These are phyloP conservation scores for Saksenaea oblongispora DNA, from an alignment of 371 early-diverging fungal genomes.

Conservation along the genomic window DNA sequence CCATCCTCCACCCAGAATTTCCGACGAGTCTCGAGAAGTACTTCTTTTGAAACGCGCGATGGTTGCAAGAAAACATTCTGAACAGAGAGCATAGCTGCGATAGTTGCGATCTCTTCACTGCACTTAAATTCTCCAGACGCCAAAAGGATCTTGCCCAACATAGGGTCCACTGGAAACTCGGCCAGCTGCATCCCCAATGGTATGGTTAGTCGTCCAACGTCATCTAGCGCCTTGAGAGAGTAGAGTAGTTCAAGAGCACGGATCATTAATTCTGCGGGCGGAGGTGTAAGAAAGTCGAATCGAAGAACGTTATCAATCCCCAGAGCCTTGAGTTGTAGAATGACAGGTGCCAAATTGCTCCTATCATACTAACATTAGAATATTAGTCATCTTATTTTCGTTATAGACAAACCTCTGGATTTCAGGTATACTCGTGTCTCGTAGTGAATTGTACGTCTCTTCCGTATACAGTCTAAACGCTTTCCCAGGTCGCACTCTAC, in stretches of 20 bases:
- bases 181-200: slow-evolving; percentile 80
- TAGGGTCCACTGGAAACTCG: slow-evolving; percentile 82
- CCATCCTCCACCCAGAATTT: slow-evolving; percentile 85
- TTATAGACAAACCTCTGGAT: slow-evolving; percentile 58
- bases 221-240: slow-evolving; percentile 76
- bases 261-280: slow-evolving; percentile 71
- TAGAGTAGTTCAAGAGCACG: slow-evolving; percentile 69
- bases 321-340: slow-evolving; percentile 74
- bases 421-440: slow-evolving; percentile 66
- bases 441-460: slow-evolving; percentile 57
- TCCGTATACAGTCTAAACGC: slow-evolving; percentile 73
- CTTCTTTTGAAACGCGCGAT: slow-evolving; percentile 45
- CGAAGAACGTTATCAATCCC: slow-evolving; percentile 79
- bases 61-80: slow-evolving; percentile 73
- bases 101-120: slow-evolving; percentile 77
- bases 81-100: slow-evolving; percentile 83
- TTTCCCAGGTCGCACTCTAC: slow-evolving; percentile 73
- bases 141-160: slow-evolving; percentile 72
- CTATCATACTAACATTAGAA: slow-evolving; percentile 15
- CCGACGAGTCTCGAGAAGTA: slow-evolving; percentile 59
- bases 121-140: slow-evolving; percentile 71
- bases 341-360: slow-evolving; percentile 59
- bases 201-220: slow-evolving; percentile 72
- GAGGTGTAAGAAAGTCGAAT: slow-evolving; percentile 76
- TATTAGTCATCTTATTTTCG: neutral